Conservation (phyloP, 75 land plant genomes). For the Sequoiadendron giganteum region DNA sequence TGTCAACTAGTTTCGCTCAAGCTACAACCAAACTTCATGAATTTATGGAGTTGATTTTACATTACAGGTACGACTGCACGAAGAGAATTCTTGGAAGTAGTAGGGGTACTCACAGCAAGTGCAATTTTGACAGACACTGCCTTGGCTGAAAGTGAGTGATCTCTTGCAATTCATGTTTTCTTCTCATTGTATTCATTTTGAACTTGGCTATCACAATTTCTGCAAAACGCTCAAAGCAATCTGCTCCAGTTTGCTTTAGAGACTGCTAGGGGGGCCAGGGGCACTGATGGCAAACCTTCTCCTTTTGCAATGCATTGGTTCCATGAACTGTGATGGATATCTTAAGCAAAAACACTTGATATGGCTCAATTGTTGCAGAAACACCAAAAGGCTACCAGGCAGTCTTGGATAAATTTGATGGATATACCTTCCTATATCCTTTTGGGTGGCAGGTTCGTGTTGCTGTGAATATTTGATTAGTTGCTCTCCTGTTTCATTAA, state of each 20-base stretch:
- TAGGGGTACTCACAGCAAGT: constrained; percentile 27
- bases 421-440: constrained; percentile 83
- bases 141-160: constrained; percentile 36
- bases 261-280: background rate
- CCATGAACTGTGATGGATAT: constrained; percentile 33
- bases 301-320: constrained; percentile 42
- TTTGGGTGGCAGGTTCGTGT: constrained; percentile 96
- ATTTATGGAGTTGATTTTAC: background rate
- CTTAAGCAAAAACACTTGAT: constrained; percentile 52
- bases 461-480: constrained; percentile 6
- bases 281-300: constrained; percentile 27
- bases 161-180: background rate
- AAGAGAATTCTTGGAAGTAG: constrained; percentile 11
- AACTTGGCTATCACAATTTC: background rate
- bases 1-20: background rate
- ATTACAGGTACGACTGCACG: constrained; percentile 12
- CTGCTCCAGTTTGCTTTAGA: constrained; percentile 8
- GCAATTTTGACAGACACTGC: constrained; percentile 17
- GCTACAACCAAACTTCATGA: background rate
- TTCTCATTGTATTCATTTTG: background rate
- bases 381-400: constrained; percentile 73
- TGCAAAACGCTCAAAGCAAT: background rate
- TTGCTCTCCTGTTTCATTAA: background rate
- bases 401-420: constrained; percentile 76
- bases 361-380: constrained; percentile 90